These are phyloP conservation scores for Pseudogymnoascus sp. DNA, from an alignment of 2,329 filamentous ascomycete genomes.

Conservation along the genomic window DNA sequence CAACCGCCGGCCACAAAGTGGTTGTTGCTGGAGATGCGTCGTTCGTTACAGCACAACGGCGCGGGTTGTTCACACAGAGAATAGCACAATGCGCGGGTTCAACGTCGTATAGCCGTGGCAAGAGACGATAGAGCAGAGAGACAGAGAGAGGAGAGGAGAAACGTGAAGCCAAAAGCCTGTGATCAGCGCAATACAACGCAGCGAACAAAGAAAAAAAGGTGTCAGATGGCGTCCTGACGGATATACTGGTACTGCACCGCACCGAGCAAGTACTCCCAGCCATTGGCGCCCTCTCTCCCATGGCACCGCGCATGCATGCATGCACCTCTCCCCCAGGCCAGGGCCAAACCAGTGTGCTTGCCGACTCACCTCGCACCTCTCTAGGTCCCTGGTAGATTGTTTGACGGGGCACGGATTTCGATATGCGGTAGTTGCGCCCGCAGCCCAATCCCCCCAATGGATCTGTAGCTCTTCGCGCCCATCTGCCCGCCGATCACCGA, in stretches of 20 bases:
- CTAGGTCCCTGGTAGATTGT: not conserved
- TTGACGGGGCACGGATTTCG: too few species aligned
- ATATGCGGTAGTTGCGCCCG: not conserved
- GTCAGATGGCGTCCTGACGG: not conserved
- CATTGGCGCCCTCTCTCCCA: not conserved
- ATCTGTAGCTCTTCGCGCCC: not conserved
- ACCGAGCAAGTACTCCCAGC: not conserved
- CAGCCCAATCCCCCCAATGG: not conserved
- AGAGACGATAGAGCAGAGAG: not conserved
- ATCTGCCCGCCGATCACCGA: not conserved
- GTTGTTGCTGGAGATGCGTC: not conserved
- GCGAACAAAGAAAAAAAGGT: not conserved
- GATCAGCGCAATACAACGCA: not conserved
- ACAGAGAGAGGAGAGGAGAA: not conserved
- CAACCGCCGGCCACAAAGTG: not conserved
- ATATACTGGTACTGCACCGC: not conserved
- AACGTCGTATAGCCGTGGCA: not conserved
- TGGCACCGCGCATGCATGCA: not conserved
- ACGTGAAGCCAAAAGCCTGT: not conserved
- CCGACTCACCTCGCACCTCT: not conserved
- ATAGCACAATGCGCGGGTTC: not conserved
- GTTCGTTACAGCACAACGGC: not conserved
- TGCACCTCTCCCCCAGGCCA: not conserved
- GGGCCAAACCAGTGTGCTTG: not conserved
- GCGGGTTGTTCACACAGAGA: not conserved